Conservation (phyloP, 768 basidiomycete genomes). For the Russula dissimulans region DNA sequence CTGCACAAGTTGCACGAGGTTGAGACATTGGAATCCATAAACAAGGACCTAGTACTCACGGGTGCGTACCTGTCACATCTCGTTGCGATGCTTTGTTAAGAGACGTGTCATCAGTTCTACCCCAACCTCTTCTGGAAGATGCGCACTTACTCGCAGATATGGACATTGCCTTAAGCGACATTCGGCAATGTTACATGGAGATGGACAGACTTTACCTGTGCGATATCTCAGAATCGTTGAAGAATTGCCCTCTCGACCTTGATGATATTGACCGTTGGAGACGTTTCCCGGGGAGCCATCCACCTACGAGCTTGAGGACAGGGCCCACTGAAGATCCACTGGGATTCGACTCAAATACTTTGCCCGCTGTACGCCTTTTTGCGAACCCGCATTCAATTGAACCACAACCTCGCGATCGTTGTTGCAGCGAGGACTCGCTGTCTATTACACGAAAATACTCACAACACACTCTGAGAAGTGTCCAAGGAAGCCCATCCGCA, state of each 20-base stretch:
- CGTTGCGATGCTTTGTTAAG: neutral
- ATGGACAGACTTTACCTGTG: neutral
- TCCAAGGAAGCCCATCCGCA: too few species aligned
- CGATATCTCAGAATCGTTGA: neutral
- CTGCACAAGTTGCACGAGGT: neutral
- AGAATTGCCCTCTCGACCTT: neutral
- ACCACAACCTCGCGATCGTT: too few species aligned
- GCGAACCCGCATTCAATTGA: too few species aligned
- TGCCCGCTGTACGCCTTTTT: too few species aligned
- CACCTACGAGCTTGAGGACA: neutral
- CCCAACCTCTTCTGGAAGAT: neutral
- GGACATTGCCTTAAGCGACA: neutral
- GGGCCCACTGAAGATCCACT: too few species aligned
- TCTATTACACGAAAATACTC: too few species aligned
- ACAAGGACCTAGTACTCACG: neutral
- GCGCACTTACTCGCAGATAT: neutral
- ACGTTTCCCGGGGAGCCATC: neutral
- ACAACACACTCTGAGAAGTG: too few species aligned
- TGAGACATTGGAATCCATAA: neutral
- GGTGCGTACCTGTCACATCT: neutral
- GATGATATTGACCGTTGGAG: neutral
- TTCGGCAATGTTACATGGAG: neutral
- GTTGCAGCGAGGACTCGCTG: too few species aligned
- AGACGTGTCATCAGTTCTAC: neutral
- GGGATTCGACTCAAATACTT: too few species aligned